Evolutionary conservation across 768 basidiomycete species (phyloP).

Genomic region (Leccinum rimulosum): DNA sequence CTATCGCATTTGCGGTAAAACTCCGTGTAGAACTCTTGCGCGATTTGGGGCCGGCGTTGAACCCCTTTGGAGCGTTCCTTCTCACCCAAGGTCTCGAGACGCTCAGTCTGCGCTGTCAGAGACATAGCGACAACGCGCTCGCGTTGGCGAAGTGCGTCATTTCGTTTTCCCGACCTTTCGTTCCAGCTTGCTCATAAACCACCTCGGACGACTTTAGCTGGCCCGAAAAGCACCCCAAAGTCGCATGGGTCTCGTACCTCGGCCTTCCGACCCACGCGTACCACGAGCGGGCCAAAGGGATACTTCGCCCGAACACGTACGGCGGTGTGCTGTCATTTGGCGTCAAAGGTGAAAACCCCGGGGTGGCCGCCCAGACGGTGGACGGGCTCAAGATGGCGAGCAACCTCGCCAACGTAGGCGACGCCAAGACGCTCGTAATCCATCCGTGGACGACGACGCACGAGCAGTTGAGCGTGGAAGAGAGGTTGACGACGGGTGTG

Average conservation of each 20-base stretch:
- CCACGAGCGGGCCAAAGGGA: conserved; percentile 53
- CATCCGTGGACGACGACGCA: conserved; percentile 61
- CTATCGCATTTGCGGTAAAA: conserved; percentile 50
- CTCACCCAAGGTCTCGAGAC: conserved; percentile 63
- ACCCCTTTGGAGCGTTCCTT: conserved; percentile 58
- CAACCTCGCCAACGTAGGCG: conserved; percentile 71
- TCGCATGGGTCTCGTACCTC: conserved; percentile 78
- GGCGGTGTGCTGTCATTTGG: conserved; percentile 83
- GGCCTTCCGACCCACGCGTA: conserved; percentile 64
- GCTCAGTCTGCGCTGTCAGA: conserved; percentile 54
- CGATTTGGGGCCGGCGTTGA: conserved; percentile 51
- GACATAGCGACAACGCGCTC: conserved; percentile 58
- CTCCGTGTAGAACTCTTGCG: conserved; percentile 51
- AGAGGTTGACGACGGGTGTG: conserved; percentile 49
- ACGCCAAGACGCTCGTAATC: conserved; percentile 62
- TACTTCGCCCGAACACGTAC: conserved; percentile 51
- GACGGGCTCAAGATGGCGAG: conserved; percentile 71
- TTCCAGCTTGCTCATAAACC: not conserved
- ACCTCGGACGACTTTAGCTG: conserved; percentile 27
- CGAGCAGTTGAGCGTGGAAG: conserved; percentile 49
- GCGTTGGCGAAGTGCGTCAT: conserved; percentile 41
- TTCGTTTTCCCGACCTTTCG: too few species aligned
- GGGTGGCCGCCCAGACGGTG: conserved; percentile 56
- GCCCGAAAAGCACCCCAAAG: conserved; percentile 61
- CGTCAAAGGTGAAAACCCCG: conserved; percentile 43